phyloP scores from a whole-genome alignment of 2,329 filamentous ascomycete genomes.

The Clonostachys rhizophaga region DNA sequence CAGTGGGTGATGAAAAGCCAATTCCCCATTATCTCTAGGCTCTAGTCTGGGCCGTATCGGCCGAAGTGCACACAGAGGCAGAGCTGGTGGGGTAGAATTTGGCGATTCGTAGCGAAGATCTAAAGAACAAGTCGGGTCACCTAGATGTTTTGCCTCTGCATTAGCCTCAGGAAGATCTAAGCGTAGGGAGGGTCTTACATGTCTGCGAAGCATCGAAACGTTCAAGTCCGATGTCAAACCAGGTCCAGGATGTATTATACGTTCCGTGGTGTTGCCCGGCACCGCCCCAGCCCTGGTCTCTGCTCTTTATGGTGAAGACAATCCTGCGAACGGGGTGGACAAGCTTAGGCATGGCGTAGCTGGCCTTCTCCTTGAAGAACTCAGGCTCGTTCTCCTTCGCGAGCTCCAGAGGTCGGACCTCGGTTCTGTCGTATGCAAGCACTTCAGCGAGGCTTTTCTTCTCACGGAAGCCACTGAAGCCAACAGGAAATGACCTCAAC shows the following conservation, averaged over 20 bases:
- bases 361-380: constrained; percentile 24
- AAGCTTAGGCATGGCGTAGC: constrained; percentile 32
- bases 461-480: constrained; percentile 19
- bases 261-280: constrained; percentile 18
- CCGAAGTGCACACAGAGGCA: constrained; percentile 27
- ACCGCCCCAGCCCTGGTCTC: constrained; percentile 50
- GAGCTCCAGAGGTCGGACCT: constrained; percentile 17
- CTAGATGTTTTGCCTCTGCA: constrained; percentile 5
- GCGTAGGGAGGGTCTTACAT: constrained; percentile 14
- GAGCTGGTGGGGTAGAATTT: constrained; percentile 9
- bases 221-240: constrained; percentile 61
- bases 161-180: background rate
- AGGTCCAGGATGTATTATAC: constrained; percentile 49
- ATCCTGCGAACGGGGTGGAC: constrained; percentile 53
- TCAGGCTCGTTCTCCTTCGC: constrained; percentile 14
- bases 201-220: constrained; percentile 34
- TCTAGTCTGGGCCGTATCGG: constrained; percentile 24
- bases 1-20: constrained; percentile 29
- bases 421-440: constrained; percentile 18
- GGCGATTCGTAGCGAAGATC: constrained; percentile 16
- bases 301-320: constrained; percentile 51
- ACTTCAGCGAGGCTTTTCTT: constrained; percentile 16
- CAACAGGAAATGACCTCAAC: constrained; percentile 31
- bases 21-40: constrained; percentile 9
- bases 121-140: constrained; percentile 18